Conservation (phyloP, 352 stramenopile species). For the Phytophthora cryptogea region DNA sequence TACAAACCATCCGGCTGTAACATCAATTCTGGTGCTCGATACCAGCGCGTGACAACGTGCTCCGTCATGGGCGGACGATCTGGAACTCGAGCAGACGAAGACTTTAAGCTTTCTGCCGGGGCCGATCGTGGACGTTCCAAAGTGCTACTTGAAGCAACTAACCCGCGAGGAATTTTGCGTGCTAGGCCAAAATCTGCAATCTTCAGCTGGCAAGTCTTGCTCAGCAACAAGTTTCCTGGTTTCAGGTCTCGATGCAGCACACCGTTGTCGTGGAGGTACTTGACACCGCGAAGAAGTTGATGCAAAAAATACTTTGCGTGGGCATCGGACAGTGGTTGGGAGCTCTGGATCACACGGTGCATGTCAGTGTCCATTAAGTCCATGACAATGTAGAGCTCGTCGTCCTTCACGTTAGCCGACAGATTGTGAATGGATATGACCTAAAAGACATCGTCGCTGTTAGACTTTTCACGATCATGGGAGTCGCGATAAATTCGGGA, state of each 20-base stretch:
- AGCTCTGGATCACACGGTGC: conserved; percentile 88
- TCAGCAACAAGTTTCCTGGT: conserved; percentile 80
- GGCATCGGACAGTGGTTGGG: conserved; percentile 67
- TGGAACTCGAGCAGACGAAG: conserved; percentile 8
- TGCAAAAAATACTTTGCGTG: conserved; percentile 93
- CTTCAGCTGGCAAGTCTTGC: conserved; percentile 80
- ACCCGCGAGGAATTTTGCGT: conserved; percentile 49
- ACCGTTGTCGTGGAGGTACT: conserved; percentile 76
- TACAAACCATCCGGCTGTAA: conserved; percentile 89
- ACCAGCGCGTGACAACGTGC: conserved; percentile 91
- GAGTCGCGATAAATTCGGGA: not conserved
- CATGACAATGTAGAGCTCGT: conserved; percentile 96
- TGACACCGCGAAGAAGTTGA: conserved; percentile 88
- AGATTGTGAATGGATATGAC: conserved; percentile 86
- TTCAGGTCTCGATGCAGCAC: conserved; percentile 86
- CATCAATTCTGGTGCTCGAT: conserved; percentile 92
- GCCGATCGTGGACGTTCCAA: conserved; percentile 55
- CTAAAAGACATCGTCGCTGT: conserved; percentile 34
- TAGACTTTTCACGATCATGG: not conserved
- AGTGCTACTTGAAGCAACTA: conserved; percentile 1
- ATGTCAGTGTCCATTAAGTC: conserved; percentile 95
- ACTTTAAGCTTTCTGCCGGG: conserved; percentile 30
- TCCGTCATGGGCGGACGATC: conserved; percentile 71
- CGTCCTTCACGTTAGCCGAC: conserved; percentile 84
- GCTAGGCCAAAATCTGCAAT: conserved; percentile 83